Conservation (phyloP, 345 rosid species). For the Eucalyptus camaldulensis region DNA sequence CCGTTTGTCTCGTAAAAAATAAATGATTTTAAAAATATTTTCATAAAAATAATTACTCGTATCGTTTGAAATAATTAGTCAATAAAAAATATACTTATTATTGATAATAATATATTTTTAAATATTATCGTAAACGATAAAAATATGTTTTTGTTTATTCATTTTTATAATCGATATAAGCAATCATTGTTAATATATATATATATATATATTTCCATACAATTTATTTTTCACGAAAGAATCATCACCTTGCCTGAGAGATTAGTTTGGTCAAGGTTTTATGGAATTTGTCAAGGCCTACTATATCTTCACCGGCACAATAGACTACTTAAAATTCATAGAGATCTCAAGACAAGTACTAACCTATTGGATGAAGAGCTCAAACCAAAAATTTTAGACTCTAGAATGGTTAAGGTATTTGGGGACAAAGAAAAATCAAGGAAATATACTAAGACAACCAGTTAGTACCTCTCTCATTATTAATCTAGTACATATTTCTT, state of each 20-base stretch:
- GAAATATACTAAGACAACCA: slow-evolving; percentile 9
- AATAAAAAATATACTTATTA: too few relatives aligned
- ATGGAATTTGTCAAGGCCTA: not conserved
- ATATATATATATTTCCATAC: too few relatives aligned
- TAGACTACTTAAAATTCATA: slow-evolving; percentile 25
- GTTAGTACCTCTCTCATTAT: slow-evolving; percentile 3
- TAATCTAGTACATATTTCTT: not conserved
- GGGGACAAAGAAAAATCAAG: slow-evolving; percentile 16
- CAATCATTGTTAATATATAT: too few relatives aligned
- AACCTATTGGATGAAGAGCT: slow-evolving; percentile 32
- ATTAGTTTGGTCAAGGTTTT: fast-evolving
- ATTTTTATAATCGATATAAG: too few relatives aligned
- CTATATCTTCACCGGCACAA: slow-evolving; percentile 33
- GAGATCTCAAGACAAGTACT: slow-evolving; percentile 32
- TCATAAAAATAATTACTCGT: fast-evolving
- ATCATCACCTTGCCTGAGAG: too few relatives aligned
- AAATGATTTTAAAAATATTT: fast-evolving
- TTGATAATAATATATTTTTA: too few relatives aligned
- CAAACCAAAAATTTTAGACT: slow-evolving; percentile 30
- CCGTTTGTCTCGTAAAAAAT: fast-evolving
- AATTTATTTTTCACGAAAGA: fast-evolving
- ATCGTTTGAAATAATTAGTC: fast-evolving
- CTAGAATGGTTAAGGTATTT: slow-evolving; percentile 29
- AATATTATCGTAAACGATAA: fast-evolving
- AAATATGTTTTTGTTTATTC: too few relatives aligned